Evolutionary conservation across 2,329 filamentous ascomycete genomes (phyloP).

Genomic region (Chrysoporthe cubensis): DNA sequence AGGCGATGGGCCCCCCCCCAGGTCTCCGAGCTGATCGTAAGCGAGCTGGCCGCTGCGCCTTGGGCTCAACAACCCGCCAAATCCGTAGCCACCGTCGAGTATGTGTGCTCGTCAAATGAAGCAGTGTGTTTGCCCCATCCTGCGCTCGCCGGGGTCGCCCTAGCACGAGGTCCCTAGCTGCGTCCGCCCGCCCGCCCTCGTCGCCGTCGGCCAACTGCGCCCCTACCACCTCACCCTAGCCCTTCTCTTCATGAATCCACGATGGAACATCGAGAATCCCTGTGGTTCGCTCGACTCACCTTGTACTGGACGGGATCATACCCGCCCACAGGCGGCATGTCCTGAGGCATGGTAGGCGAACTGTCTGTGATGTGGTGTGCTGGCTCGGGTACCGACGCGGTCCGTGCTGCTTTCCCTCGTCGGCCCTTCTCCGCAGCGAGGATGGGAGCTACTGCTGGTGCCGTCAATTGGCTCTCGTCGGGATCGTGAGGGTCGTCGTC

Average conservation of each 20-base stretch:
- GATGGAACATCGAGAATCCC: not conserved
- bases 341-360: conserved; percentile 80
- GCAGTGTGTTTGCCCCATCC: not conserved
- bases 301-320: conserved; percentile 98
- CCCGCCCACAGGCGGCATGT: conserved; percentile 94
- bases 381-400: conserved; percentile 5
- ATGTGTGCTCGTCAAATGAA: too few species aligned
- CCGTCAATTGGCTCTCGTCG: not conserved
- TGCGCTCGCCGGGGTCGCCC: not conserved
- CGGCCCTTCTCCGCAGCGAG: not conserved
- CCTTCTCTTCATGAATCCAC: not conserved
- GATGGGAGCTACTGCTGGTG: too few species aligned
- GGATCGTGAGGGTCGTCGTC: not conserved
- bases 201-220: too few species aligned
- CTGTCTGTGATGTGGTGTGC: not conserved
- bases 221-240: too few species aligned
- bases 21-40: too few species aligned
- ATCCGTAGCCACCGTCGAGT: too few species aligned
- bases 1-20: too few species aligned
- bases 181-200: too few species aligned
- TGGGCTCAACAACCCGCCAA: too few species aligned
- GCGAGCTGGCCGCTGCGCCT: too few species aligned
- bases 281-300: conserved; percentile 56
- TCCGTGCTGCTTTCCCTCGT: conserved; percentile 6
- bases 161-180: too few species aligned